phyloP scores from a whole-genome alignment of 306 rosid genomes.

The Citrullus amarus region DNA sequence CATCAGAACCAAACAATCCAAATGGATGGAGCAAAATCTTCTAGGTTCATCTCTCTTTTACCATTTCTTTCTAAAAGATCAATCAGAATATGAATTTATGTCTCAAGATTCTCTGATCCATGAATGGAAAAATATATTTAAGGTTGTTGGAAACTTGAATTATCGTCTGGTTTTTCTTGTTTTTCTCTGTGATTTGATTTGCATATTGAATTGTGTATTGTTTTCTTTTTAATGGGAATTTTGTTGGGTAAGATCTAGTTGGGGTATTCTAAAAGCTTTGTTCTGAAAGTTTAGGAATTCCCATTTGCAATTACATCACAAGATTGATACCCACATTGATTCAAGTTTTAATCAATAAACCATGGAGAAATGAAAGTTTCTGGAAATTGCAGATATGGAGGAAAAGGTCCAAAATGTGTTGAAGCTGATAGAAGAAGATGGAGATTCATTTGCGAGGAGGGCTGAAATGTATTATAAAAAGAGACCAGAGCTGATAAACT shows the following conservation, averaged over 20 bases:
- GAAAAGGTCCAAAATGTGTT: slow-evolving; percentile 54
- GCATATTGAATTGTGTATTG: neutral
- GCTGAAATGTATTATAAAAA: slow-evolving; percentile 95
- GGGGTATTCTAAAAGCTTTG: neutral
- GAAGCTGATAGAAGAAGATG: slow-evolving; percentile 64
- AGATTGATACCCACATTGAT: neutral
- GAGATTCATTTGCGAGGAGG: slow-evolving; percentile 94
- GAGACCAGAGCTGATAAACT: slow-evolving; percentile 77
- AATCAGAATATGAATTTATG: neutral
- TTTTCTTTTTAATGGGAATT: neutral
- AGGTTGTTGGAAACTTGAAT: neutral
- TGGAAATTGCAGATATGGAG: slow-evolving; percentile 68
- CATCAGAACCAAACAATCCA: slow-evolving; percentile 94
- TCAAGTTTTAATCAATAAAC: no score
- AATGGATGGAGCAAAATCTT: slow-evolving; percentile 96
- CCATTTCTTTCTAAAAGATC: neutral
- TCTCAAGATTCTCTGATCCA: neutral
- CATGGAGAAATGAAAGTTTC: neutral
- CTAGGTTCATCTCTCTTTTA: slow-evolving; percentile 33
- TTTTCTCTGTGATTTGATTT: neutral
- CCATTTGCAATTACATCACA: neutral
- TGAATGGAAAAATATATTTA: no score
- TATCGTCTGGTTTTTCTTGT: neutral
- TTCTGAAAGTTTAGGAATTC: neutral
- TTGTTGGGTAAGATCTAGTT: neutral